phyloP scores from a whole-genome alignment of 179 eudicot species.

The Gypsophila paniculata region DNA sequence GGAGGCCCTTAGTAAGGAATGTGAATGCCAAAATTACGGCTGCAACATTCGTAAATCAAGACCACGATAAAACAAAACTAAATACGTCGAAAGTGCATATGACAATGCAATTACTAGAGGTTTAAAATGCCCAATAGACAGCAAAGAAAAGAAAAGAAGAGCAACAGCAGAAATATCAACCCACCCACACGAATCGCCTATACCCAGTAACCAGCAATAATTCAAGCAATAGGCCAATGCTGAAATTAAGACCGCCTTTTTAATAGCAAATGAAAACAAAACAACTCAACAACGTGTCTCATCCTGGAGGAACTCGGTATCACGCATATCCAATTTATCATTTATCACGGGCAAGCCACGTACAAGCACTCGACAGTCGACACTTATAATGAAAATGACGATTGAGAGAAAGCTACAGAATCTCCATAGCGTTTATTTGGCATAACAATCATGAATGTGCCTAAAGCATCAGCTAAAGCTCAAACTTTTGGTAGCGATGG shows the following conservation, averaged over 20 bases:
- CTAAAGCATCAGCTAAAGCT: too few relatives aligned
- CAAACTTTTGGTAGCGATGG: too few relatives aligned
- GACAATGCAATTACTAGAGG: not conserved
- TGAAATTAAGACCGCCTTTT: too few relatives aligned
- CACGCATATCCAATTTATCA: not conserved
- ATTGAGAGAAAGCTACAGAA: not conserved
- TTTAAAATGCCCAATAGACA: not conserved
- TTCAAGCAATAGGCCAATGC: not conserved
- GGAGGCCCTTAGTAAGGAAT: conserved; percentile 8
- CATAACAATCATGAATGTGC: too few relatives aligned
- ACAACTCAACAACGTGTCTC: not conserved
- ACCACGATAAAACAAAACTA: not conserved
- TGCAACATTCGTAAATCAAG: not conserved
- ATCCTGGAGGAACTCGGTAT: not conserved
- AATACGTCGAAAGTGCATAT: not conserved
- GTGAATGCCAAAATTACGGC: not conserved
- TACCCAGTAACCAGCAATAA: not conserved
- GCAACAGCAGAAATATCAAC: not conserved
- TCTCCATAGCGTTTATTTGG: too few relatives aligned
- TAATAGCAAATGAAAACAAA: not conserved
- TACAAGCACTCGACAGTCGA: not conserved
- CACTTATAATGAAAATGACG: not conserved
- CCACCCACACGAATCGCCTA: not conserved
- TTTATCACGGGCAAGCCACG: not conserved
- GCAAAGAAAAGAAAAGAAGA: not conserved